Base-by-base conservation (phyloP, 805 yeast genomes). In the Ogataea ganodermae region DNA sequence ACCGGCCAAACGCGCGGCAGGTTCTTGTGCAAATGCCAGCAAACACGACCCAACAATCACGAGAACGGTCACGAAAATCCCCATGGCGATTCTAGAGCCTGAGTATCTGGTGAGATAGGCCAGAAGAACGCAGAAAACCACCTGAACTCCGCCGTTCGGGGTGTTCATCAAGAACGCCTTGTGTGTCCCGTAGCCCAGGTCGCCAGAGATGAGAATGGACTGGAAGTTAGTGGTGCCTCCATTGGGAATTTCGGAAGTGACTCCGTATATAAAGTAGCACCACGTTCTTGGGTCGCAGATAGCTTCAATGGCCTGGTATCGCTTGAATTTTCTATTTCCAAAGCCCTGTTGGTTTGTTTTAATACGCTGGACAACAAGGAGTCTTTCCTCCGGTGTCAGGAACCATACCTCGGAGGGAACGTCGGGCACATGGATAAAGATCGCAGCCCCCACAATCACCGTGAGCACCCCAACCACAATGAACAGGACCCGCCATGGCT, bases 381-480 rank as follows among this genome's bases (percentile, higher is more conserved):
- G 43, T 35, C 57, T 68, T 42, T 71, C 76, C 18, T 57, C 56
- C 12, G 63, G 67, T 27, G 54, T 61, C 51, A 72, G 59, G 45
- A 68, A 71, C 53, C 62, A 65, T 8, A 79, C 78, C 40, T 65
- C 68, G 2, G 78, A 61, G 16, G 85, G 84, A 55, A 77, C 75
- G 52, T 75, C 72, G 27, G 86, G 85, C 54, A 77, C 76, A 18
- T 70, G 47, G 46, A 70, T 63, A 41, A 59, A 54, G 13, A 73
- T 60, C 6, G 66, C 22, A 2, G 68, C 41, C 2, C 72, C 59
- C 6, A 67, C 37, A 10, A 70, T 33, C 27, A 80, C 63, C 0
- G 86, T 78, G 28, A 78, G 57, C 7, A 76, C 72, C 36, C 86
- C 87, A 46, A 78, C 69, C 35, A 79, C 74, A 28, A 81, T 70